Evolutionary conservation across 306 rosid species (phyloP).

Genomic region (Cercis canadensis): DNA sequence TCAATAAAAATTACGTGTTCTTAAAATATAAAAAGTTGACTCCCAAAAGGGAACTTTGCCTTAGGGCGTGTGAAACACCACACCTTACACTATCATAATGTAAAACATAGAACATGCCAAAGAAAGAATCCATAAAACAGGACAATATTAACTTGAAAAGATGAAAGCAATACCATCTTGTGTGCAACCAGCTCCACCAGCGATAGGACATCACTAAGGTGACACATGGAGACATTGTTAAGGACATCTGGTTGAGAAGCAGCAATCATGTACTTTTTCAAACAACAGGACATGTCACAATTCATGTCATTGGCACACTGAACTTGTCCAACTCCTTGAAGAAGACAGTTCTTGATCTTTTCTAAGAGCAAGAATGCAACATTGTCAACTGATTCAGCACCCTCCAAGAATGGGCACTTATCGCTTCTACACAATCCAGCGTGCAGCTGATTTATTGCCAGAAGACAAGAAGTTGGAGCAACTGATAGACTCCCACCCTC

Average conservation of each 20-base stretch:
- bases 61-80: not conserved
- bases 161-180: slow-evolving; percentile 62
- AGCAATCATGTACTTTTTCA: slow-evolving; percentile 42
- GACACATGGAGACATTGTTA: slow-evolving; percentile 39
- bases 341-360: slow-evolving; percentile 44
- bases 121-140: slow-evolving; percentile 18
- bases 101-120: slow-evolving; percentile 29
- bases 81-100: slow-evolving; percentile 3
- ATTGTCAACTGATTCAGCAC: slow-evolving; percentile 59
- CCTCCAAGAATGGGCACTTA: slow-evolving; percentile 69
- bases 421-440: slow-evolving; percentile 42
- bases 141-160: slow-evolving; percentile 33
- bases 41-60: too few species aligned
- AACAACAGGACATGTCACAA: slow-evolving; percentile 46
- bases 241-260: slow-evolving; percentile 39
- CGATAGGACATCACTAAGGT: slow-evolving; percentile 64
- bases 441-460: slow-evolving; percentile 47
- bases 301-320: slow-evolving; percentile 31
- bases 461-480: slow-evolving; percentile 45
- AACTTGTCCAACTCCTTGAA: slow-evolving; percentile 35
- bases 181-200: slow-evolving; percentile 80
- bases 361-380: slow-evolving; percentile 61
- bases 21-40: slow-evolving; percentile 9
- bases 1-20: not conserved
- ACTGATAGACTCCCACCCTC: slow-evolving; percentile 54